Evolutionary conservation across 805 yeast genomes (phyloP), one percentile per base, ranked within the genome.

Genomic region (Cyberlindnera japonica): DNA sequence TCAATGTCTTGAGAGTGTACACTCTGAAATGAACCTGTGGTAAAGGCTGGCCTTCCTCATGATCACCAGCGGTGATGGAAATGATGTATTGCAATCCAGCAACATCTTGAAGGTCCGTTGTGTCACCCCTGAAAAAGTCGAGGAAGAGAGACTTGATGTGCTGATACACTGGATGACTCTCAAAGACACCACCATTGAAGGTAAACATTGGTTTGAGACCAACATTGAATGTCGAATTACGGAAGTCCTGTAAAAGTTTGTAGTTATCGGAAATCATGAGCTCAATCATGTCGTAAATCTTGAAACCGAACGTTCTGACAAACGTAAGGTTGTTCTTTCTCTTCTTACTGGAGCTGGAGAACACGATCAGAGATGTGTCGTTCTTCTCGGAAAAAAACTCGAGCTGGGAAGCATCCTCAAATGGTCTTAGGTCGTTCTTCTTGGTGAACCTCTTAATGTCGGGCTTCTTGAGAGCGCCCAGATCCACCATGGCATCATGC

Each of bases 311-410:
- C 34, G 95, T 88, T 60, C 99, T 77, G 23, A 82, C 71, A 64
- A 90, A 91, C 2, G 93, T 86, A 55, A 93, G 69, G 50, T 87
- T 88, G 64, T 91, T 87, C 46, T 95, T 96, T 62, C 99, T 77
- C 69, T 93, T 93, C 63, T 93, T 93, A 59, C 86, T 87, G 64
- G 77, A 77, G 16, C 87, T 72, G 8, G 88, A 74, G 37, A 90
- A 71, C 12, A 93, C 95, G 57, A 93, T 61, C 42, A 93, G 67
- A 3, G 98, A 88, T 32, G 84, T 63, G 63, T 93, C 99, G 62
- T 93, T 93, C 72, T 93, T 93, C 63, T 91, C 96, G 52, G 95
- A 75, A 65, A 93, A 87, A 57, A 93, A 93, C 64, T 93, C 99
- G 44, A 93, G 66, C 26, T 83, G 76, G 3, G 83, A 55, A 12